Conservation (phyloP, 2,329 filamentous ascomycete genomes). For the Mycogone perniciosa region DNA sequence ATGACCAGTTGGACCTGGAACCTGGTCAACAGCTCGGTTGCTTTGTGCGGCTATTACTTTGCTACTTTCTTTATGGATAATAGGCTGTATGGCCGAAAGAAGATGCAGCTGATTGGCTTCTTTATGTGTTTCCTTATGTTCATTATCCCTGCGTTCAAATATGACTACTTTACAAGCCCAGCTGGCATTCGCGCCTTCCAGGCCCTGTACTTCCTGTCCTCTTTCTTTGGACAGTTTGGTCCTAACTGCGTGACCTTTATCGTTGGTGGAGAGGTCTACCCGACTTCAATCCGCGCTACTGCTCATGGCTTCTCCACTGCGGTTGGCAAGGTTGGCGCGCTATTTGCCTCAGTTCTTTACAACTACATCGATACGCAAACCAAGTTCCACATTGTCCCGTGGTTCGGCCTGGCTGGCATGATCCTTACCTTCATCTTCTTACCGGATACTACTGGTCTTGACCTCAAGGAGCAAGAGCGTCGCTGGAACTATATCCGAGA, state of each 20-base stretch:
- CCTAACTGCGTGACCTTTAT: constrained; percentile 96
- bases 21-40: constrained; percentile 82
- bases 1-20: constrained; percentile 91
- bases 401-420: constrained; percentile 88
- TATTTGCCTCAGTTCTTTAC: constrained; percentile 82
- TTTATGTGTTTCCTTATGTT: constrained; percentile 90
- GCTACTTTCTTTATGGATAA: constrained; percentile 88
- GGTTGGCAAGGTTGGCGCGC: constrained; percentile 79
- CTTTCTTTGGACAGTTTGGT: constrained; percentile 98
- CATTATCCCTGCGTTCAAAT: constrained; percentile 83
- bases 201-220: constrained; percentile 95
- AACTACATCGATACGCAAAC: constrained; percentile 83
- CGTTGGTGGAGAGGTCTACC: constrained; percentile 93
- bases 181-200: constrained; percentile 82
- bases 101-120: constrained; percentile 95
- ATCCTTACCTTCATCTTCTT: constrained; percentile 78
- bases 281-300: constrained; percentile 84
- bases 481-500: constrained; percentile 82
- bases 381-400: constrained; percentile 89
- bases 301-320: constrained; percentile 92
- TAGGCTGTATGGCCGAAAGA: constrained; percentile 93
- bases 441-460: constrained; percentile 90
- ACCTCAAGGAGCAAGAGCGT: constrained; percentile 94
- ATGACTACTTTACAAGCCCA: constrained; percentile 69
- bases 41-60: constrained; percentile 80